phyloP scores from a whole-genome alignment of 768 basidiomycete species.

The Tulasnella sp. region DNA sequence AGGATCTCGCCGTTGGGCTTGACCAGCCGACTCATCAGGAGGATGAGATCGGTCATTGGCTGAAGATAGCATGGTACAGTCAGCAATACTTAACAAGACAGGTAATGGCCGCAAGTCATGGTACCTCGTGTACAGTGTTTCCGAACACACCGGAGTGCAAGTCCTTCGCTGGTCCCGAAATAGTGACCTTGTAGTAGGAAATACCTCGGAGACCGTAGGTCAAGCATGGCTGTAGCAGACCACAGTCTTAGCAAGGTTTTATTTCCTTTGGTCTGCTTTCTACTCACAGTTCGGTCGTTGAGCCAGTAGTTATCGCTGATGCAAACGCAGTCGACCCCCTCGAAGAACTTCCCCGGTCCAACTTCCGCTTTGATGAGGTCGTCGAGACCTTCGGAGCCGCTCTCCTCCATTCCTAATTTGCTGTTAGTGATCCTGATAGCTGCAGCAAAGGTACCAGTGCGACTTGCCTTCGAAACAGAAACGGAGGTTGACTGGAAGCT shows the following conservation, averaged over 20 bases:
- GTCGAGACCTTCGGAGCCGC: conserved; percentile 82
- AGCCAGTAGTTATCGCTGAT: conserved; percentile 97
- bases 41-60: conserved; percentile 89
- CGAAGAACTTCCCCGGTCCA: conserved; percentile 61
- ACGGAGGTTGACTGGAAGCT: conserved; percentile 79
- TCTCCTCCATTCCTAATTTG: conserved; percentile 74
- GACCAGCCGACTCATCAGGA: conserved; percentile 77
- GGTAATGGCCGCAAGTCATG: not conserved
- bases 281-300: conserved; percentile 49
- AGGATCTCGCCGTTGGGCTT: conserved; percentile 68
- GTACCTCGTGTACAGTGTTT: conserved; percentile 56
- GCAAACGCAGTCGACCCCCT: conserved; percentile 85
- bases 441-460: too few relatives aligned
- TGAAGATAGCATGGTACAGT: conserved; percentile 20
- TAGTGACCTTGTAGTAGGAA: conserved; percentile 69
- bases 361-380: conserved; percentile 71
- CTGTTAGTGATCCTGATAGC: too few relatives aligned
- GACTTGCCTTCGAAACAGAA: conserved; percentile 79
- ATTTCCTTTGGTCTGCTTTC: not conserved
- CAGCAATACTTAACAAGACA: not conserved
- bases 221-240: conserved; percentile 39
- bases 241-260: not conserved
- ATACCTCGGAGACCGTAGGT: conserved; percentile 88
- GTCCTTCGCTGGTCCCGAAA: conserved; percentile 77
- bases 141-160: conserved; percentile 87